Evolutionary conservation across 345 rosid genomes (phyloP).

Genomic region (Melaleuca alternifolia): DNA sequence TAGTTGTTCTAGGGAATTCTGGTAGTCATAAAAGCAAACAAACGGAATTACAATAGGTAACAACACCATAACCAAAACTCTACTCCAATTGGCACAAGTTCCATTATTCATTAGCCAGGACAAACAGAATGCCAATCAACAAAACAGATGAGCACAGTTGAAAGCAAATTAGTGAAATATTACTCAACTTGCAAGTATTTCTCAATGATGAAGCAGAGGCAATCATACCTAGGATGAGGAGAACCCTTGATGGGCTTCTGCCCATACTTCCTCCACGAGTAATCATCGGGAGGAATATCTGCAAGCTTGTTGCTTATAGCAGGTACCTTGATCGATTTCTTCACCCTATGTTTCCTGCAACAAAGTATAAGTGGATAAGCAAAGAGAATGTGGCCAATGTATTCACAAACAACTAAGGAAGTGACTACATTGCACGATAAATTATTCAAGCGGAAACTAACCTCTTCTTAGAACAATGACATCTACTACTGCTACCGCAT

Average conservation of each 20-base stretch:
- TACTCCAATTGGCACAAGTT: not conserved
- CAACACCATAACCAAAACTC: not conserved
- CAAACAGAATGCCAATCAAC: not conserved
- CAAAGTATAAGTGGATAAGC: not conserved
- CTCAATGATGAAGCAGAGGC: not conserved
- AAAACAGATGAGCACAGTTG: not conserved
- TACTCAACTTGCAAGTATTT: not conserved
- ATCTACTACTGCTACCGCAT: constrained; percentile 53
- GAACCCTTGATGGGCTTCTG: constrained; percentile 86
- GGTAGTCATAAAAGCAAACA: not conserved
- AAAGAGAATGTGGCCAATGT: constrained; percentile 2
- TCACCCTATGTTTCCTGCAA: constrained; percentile 62
- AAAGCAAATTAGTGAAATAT: not conserved
- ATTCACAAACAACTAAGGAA: not conserved
- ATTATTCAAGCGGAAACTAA: constrained; percentile 1
- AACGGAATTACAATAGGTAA: not conserved
- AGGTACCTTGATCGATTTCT: constrained; percentile 72
- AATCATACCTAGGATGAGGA: constrained; percentile 65
- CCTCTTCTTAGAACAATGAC: constrained; percentile 86
- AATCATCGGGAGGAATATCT: constrained; percentile 80
- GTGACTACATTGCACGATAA: not conserved
- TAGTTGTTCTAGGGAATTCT: not conserved
- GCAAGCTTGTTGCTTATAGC: constrained; percentile 79
- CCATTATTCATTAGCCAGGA: not conserved
- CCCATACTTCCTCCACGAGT: constrained; percentile 78